Conservation (phyloP, 257 asterid species). For the Capsicum baccatum region DNA sequence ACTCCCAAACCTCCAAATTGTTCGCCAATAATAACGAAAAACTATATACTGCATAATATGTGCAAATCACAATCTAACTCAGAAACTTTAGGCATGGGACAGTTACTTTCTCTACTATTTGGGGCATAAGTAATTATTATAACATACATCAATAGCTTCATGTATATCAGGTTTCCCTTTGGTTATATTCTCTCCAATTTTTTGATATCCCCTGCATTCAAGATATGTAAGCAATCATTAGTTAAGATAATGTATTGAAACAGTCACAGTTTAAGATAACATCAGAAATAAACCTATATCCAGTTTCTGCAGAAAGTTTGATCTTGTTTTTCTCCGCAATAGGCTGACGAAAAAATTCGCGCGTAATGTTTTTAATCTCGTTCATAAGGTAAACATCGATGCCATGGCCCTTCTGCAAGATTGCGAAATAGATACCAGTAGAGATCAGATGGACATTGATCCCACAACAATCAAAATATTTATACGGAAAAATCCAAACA, state of each 20-base stretch:
- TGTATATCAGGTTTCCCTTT: conserved; percentile 87
- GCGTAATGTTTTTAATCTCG: conserved; percentile 66
- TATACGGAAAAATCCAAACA: neutral
- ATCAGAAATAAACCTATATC: conserved; percentile 69
- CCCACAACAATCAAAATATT: neutral
- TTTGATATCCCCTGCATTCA: conserved; percentile 84
- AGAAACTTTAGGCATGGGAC: neutral
- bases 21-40: neutral
- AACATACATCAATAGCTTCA: conserved; percentile 95
- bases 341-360: conserved; percentile 67
- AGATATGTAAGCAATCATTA: conserved; percentile 9
- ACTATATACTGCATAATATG: neutral
- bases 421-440: neutral
- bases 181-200: conserved; percentile 75
- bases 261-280: neutral
- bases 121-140: neutral
- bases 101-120: neutral
- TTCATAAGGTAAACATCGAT: conserved; percentile 64
- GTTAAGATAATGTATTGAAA: neutral
- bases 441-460: conserved; percentile 6
- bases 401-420: conserved; percentile 86
- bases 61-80: too few relatives aligned
- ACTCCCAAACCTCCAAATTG: neutral
- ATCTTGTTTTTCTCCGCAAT: conserved; percentile 76
- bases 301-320: conserved; percentile 74